Base-by-base conservation (phyloP, 192 early-diverging fungal species). In the Coemansia sp. region DNA sequence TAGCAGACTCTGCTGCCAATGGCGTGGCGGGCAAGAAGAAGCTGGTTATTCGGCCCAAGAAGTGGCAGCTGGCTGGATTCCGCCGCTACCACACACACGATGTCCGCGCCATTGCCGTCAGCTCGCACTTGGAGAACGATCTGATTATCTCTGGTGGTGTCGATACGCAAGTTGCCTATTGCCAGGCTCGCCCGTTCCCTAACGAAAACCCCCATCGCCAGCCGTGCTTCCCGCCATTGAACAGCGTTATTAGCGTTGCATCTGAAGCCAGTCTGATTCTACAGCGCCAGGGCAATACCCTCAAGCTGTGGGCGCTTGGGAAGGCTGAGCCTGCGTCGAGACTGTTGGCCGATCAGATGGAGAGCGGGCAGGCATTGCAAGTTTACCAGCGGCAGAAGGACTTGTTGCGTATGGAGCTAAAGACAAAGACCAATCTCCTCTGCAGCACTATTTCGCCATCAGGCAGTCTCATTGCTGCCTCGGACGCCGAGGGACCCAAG, bases 11-110 rank as follows among this genome's bases (percentile, higher is more conserved):
- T 12, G 45, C 40, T 46, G 55, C 31, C 12, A 65, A 62, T 39
- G 34, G 58, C 34, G 41, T 36, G 0, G 27, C 61, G 31, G 65
- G 42, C 8, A 68, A 60, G 40, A 56, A 45, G 27, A 31, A 44
- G n/a, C 55, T 29, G 27, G 4, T 10, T n/a, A 36, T 42, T 2
- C 59, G 69, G 44, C 32, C 46, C 40, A 38, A 65, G 58, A 76
- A 88, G 29, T 98, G 95, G 95, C 85, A 96, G 22, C 70, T 91
- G 42, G 81, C 91, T n/a, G 93, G 92, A 13, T 88, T 91, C 66
- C 88, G 94, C 56, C 88, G 94, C 62, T 96, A 92, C 80, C 97
- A 99, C 77, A 91, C 91, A 15, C 94, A 99, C 74, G 97, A 99
- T 74, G 93, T 99, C 38, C 89, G 94, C 29, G 91, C 95, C 20